These are phyloP conservation scores for Fonsecaea monophora DNA, from an alignment of 2,329 filamentous ascomycete species.

Conservation along the genomic window DNA sequence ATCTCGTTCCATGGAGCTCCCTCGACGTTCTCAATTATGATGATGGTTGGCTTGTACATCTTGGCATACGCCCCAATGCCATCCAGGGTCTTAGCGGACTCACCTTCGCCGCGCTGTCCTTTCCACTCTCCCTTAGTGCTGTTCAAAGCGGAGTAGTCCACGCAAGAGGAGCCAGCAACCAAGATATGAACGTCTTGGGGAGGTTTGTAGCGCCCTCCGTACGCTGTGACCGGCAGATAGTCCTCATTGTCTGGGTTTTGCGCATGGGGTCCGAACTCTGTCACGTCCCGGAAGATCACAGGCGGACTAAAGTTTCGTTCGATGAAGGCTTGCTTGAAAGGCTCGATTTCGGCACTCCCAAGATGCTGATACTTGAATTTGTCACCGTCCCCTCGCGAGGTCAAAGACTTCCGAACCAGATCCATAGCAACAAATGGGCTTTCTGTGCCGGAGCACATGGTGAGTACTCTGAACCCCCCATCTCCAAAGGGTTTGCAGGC, in stretches of 20 bases:
- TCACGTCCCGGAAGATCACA: conserved; percentile 65
- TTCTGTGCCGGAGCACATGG: conserved; percentile 81
- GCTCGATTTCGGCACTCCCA: conserved; percentile 69
- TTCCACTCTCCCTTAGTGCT: conserved; percentile 54
- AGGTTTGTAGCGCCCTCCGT: conserved; percentile 65
- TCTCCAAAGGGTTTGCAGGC: conserved; percentile 46
- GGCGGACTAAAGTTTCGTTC: conserved; percentile 62
- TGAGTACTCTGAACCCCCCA: conserved; percentile 64
- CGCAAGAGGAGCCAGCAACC: conserved; percentile 76
- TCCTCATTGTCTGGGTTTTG: conserved; percentile 43
- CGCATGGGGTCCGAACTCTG: conserved; percentile 58
- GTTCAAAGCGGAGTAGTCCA: conserved; percentile 75
- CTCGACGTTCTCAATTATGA: conserved; percentile 75
- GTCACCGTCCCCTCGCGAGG: conserved; percentile 41
- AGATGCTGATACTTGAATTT: conserved; percentile 60
- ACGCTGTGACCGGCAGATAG: conserved; percentile 63
- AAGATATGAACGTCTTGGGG: conserved; percentile 68
- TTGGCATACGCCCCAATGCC: conserved; percentile 65
- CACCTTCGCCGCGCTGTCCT: conserved; percentile 59
- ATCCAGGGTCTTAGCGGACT: conserved; percentile 70
- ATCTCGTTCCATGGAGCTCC: conserved; percentile 66
- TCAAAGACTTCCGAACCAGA: conserved; percentile 58
- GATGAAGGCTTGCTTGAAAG: conserved; percentile 70
- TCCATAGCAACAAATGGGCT: conserved; percentile 71
- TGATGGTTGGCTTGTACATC: conserved; percentile 64